Evolutionary conservation across 257 asterid genomes (phyloP), one percentile per base, ranked within the genome.

Genomic region (Solanum megistacrolobum): DNA sequence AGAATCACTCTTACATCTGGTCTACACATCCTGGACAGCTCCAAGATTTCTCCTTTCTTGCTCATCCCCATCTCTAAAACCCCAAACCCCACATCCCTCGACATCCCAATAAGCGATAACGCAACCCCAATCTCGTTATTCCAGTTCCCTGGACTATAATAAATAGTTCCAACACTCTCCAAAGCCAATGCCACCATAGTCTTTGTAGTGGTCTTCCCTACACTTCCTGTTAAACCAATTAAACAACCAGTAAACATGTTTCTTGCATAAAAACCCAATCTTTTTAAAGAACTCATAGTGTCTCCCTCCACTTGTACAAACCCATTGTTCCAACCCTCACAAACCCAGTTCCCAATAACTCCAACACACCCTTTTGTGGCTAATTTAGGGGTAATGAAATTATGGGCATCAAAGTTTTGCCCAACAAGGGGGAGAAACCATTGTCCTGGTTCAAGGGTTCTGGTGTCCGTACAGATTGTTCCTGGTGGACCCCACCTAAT

Each of bases 1-100:
- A 91, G 21, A 87, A 91, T 25, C 88, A 89, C 88, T 48, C 92
- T 89, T 20, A 88, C 88, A 83, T 83, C 73, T 25, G 91, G 92
- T 85, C 90, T 89, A 34, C 89, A 89, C 85, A 91, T 43, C 87
- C 89, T 29, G 27, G 87, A 79, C 79, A 91, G 86, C 89, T 88
- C 90, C 87, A 91, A 87, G 11, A 91, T 91, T 1, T 91, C 92
- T 36, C 92, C 91, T 83, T 74, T 86, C 86, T 25, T 36, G 41
- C 89, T 89, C 92, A 91, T 91, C 60, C 91, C 92, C 82, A 91
- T 16, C 85, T 91, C 91, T 86, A 91, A 41, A 72, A 91, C 89
- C 43, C 90, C 92, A 87, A 87, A 91, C 73, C 58, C 86, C 36
- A 43, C 85, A 89, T 83, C 65, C 86, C 88, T 85, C 10, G 85